Evolutionary conservation across 192 early-diverging fungal species (phyloP), one percentile per base, ranked within the genome.

Genomic region (Anaeromyces robustus): DNA sequence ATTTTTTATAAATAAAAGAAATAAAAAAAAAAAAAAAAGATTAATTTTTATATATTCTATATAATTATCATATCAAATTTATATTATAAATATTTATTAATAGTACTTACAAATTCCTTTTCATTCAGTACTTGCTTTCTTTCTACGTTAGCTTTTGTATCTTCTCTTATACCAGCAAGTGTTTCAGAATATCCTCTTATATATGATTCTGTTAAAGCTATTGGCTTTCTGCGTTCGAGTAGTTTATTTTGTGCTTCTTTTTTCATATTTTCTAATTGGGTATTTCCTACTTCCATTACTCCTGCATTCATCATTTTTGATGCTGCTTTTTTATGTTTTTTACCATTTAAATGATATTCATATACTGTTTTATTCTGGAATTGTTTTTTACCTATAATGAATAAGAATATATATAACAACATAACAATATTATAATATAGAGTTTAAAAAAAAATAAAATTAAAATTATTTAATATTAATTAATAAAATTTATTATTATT

Each of bases 71-170:
- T 34, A 34, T 7, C 5, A 34, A 7, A 12, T 34, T 34, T 7
- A 34, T 34, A 7, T 34, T 7, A 34, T 77, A 7, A n/a, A 7
- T 30, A 77, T 77, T 77, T 7, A 14, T 14, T 34, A 1, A 78
- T 13, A 29, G 9, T 32, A 81, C 80, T 52, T 28, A 81, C 85
- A 30, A 94, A 89, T 84, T 97, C 97, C 37, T 92, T 87, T 31
- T 94, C 95, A 19, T 95, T 97, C 77, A 98, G 86, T 29, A 95
- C 92, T 82, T 97, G 96, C 80, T 96, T 94, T 78, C 97, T 88
- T 84, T 97, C 94, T 0, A 97, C 92, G 80, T 97, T 93, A 29
- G 93, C 91, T 59, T 89, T 91, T 29, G 95, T 97, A 30, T 96
- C 95, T 29, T 93, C 91, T 28, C 92, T 84, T 77, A 90, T 86